Base-by-base conservation (phyloP, 768 basidiomycete species). In the Boletus vermiculosoides region DNA sequence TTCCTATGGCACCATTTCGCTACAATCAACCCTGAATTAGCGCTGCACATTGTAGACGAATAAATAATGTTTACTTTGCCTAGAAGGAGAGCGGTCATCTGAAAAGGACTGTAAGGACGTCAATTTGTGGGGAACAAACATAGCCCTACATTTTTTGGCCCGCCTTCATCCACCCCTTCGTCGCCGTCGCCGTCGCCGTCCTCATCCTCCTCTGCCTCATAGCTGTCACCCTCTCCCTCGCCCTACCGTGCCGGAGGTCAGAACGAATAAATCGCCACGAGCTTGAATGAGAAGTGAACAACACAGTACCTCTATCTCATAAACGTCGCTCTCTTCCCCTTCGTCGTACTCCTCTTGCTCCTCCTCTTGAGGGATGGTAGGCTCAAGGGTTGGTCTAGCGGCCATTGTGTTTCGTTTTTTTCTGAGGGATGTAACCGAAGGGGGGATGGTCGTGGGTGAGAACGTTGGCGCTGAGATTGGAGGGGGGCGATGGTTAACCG, bases 241-340 rank as follows among this genome's bases (percentile, higher is more conserved):
- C 31, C 65, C 67, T 71, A 39, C 15, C 42, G 37, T 45, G 4
- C 22, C 25, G 39, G 37, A 42, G 36, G 40, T 48, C 31, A 50
- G 47, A 34, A 23, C 37, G 45, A 42, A 37, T 18, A n/a, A 23
- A 44, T 37, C 13, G 28, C 5, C 28, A 30, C 20, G 31, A 31
- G 40, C 40, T 22, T 22, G 37, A 23, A 25, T n/a, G n/a, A n/a
- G 50, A 61, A 45, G 41, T 3, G 45, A 56, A 44, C 9, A 15
- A 44, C 11, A 45, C 52, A n/a, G 45, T 48, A 71, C 69, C 58
- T 71, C 65, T 25, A 58, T 3, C 0, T 66, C 69, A 46, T 71
- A 73, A 2, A 20, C 22, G 22, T 71, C 70, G 30, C 61, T 69
- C 30, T 72, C 68, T n/a, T 73, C 71, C 13, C 50, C 69, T 2